A percentile compares a stretch with the other conserved stretches of the same genome.
phyloP scores from a whole-genome alignment of 176 grass and related monocot species.

The Triticum monococcum region DNA sequence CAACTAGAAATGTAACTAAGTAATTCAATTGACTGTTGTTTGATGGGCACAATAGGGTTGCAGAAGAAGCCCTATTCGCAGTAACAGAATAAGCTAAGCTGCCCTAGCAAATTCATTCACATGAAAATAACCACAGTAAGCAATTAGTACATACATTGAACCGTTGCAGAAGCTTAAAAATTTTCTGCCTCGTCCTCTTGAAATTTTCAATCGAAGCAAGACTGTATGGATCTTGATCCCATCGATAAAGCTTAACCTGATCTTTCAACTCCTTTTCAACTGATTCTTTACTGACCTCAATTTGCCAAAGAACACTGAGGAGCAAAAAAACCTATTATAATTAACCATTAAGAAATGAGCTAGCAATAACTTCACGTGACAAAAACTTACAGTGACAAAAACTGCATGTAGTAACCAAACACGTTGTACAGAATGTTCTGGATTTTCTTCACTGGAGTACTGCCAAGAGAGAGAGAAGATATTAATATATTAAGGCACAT shows the following conservation, averaged over 20 bases:
- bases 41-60: not conserved
- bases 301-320: conserved; percentile 61
- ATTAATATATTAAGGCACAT: conserved; percentile 10
- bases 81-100: not conserved
- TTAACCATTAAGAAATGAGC: conserved; percentile 18
- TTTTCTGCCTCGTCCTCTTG: conserved; percentile 69
- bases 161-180: conserved; percentile 64
- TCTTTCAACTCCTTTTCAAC: conserved; percentile 83
- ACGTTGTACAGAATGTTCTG: conserved; percentile 83
- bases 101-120: conserved; percentile 7
- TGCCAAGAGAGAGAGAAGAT: conserved; percentile 20
- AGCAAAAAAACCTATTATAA: conserved; percentile 27
- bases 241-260: conserved; percentile 73
- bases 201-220: conserved; percentile 76
- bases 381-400: conserved; percentile 68
- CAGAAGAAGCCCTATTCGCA: not conserved
- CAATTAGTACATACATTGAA: conserved; percentile 68
- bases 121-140: not conserved
- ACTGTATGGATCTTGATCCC: conserved; percentile 72
- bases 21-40: not conserved
- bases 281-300: conserved; percentile 54
- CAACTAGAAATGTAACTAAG: not conserved
- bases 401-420: conserved; percentile 95
- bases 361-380: conserved; percentile 26
- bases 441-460: conserved; percentile 46